These are phyloP conservation scores for Pythium phragmitis DNA, from an alignment of 352 stramenopile species.

Conservation along the genomic window DNA sequence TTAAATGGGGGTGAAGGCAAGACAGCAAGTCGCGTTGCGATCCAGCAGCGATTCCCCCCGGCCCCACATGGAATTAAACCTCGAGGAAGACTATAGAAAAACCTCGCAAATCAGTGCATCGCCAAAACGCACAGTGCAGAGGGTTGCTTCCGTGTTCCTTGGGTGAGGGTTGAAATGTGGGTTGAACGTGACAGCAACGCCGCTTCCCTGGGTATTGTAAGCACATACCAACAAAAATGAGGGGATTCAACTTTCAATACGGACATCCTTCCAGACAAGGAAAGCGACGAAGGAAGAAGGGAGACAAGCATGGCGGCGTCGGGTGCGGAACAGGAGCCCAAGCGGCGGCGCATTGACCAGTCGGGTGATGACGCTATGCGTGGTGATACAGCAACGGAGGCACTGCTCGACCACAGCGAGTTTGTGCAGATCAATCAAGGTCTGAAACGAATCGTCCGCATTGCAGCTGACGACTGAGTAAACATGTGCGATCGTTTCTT, in stretches of 20 bases:
- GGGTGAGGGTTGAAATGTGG: neutral
- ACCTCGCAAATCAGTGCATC: constrained; percentile 23
- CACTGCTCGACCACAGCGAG: constrained; percentile 27
- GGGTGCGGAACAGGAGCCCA: constrained; percentile 18
- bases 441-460: neutral
- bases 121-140: constrained; percentile 26
- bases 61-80: constrained; percentile 30
- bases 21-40: constrained; percentile 23
- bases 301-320: constrained; percentile 10
- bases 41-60: constrained; percentile 25
- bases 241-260: constrained; percentile 14
- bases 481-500: neutral
- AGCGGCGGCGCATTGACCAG: constrained; percentile 16
- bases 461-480: neutral
- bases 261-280: neutral
- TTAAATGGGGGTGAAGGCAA: constrained; percentile 23
- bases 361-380: neutral
- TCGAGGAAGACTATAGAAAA: constrained; percentile 20
- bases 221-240: neutral
- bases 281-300: constrained; percentile 1
- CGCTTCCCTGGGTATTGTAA: neutral
- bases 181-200: neutral
- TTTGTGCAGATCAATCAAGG: constrained; percentile 35
- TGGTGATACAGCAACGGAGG: neutral
- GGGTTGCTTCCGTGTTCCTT: constrained; percentile 2